Base-by-base conservation (phyloP, 2,329 filamentous ascomycete species). In the Lasiodiplodia sp. region DNA sequence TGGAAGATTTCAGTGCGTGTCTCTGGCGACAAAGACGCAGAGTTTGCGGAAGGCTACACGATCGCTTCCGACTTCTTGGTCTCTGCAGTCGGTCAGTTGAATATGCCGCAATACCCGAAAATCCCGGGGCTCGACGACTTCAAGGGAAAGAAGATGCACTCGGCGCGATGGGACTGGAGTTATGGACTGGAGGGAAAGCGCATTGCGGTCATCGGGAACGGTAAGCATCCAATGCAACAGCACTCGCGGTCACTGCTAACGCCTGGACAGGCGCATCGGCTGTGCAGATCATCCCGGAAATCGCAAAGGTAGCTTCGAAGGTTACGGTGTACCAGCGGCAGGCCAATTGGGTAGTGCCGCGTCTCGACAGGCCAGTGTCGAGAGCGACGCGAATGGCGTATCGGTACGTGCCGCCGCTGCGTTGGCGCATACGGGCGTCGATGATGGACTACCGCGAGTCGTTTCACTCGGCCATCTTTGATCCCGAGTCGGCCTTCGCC, bases 151-250 rank as follows among this genome's bases (percentile, higher is more conserved):
- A 78, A 82, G 67, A 87, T 85, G 80, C 87, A 89, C 70, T 85
- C 83, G 2, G 86, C 87, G 4, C 75, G 86, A n/a, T 89, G 87
- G 86, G 86, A 89, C 69, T 88, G 86, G 85, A 85, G 81, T 53
- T 87, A 87, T 70, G 81, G 84, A 62, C 72, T 87, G n/a, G 75
- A 78, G 37, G 85, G 80, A 10, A 88, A 88, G 78, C 83, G 82
- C 63, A 83, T 89, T 51, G 87, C 83, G 0, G 76, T 90, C n/a
- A 84, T 90, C 47, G 87, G 88, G 2, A 89, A 87, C 73, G 87
- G 52, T 66, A 44, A 57, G 64, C 18, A 4, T 14, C 4, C 23
- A 18, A 4, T 14, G 8, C 23, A 18, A 4, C 31, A 23, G 11
- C 23, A 38, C 60, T 47, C 21, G n/a, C 18, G 7, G 4, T 3